Conservation (phyloP, 2,329 filamentous ascomycete species). For the Zasmidium cellare region DNA sequence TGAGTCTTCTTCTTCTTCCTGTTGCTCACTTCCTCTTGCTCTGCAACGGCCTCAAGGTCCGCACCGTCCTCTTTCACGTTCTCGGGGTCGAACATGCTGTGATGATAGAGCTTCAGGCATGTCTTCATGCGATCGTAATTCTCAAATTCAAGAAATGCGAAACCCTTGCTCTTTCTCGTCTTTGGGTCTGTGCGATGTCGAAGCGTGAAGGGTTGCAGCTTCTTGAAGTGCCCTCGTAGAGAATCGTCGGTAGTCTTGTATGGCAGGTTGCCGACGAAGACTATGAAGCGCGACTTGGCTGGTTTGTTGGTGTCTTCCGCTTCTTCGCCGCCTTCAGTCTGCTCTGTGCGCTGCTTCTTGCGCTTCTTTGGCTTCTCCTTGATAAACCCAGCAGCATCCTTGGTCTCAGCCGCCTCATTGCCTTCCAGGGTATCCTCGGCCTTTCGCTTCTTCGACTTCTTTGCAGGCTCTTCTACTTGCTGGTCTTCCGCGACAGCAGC, state of each 20-base stretch:
- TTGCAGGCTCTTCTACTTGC: conserved; percentile 16
- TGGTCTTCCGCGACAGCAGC: conserved; percentile 17
- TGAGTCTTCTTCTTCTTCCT: conserved; percentile 45
- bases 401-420: not conserved
- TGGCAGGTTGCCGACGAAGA: conserved; percentile 87
- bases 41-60: not conserved
- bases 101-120: conserved; percentile 86
- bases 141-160: conserved; percentile 87
- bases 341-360: conserved; percentile 12
- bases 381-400: conserved; percentile 7
- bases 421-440: conserved; percentile 1
- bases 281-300: conserved; percentile 65
- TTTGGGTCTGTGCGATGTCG: conserved; percentile 72
- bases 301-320: conserved; percentile 14
- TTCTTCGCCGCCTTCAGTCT: not conserved
- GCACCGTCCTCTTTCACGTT: conserved; percentile 16
- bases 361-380: conserved; percentile 25
- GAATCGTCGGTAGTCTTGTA: conserved; percentile 73
- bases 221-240: conserved; percentile 74
- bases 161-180: conserved; percentile 67
- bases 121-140: conserved; percentile 89
- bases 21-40: conserved; percentile 24
- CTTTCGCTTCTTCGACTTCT: conserved; percentile 18
- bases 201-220: conserved; percentile 68
- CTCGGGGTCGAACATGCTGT: conserved; percentile 66